A percentile compares a stretch with the other conserved stretches of the same genome.
Evolutionary conservation across 1,139 yeast genomes (phyloP).

Genomic region (Hanseniaspora sp.): DNA sequence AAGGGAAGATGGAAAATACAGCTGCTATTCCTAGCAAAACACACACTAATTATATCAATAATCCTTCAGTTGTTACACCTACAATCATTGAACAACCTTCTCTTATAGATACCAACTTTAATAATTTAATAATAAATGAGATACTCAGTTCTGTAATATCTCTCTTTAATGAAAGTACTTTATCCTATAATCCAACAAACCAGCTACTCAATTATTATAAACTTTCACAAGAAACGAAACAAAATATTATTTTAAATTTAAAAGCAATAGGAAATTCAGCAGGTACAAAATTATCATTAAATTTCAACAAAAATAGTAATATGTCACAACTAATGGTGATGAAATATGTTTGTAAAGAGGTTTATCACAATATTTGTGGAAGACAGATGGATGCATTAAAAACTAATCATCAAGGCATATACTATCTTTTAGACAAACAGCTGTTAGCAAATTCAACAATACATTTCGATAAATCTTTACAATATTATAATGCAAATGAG

Average conservation of each 20-base stretch:
- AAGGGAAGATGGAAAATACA: too few species aligned
- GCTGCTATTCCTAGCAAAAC: too few species aligned
- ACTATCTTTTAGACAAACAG: slow-evolving; percentile 27
- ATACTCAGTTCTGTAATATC: neutral
- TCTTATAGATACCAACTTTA: neutral
- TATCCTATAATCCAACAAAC: neutral
- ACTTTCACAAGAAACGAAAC: neutral
- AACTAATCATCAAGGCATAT: slow-evolving; percentile 70
- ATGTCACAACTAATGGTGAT: neutral
- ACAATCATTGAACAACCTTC: neutral
- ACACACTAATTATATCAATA: too few species aligned
- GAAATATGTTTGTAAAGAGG: slow-evolving; percentile 10
- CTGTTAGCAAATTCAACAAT: slow-evolving; percentile 21
- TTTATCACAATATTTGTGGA: slow-evolving; percentile 2
- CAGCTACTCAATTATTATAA: neutral
- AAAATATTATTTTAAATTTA: neutral
- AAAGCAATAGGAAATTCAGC: neutral
- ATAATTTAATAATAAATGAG: neutral
- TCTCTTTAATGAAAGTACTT: neutral
- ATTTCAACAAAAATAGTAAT: neutral
- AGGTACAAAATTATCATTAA: neutral
- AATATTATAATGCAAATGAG: neutral
- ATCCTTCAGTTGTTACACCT: too few species aligned
- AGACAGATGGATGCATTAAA: slow-evolving; percentile 35
- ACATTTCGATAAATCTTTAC: slow-evolving; percentile 20